phyloP scores from a whole-genome alignment of 1,284 basidiomycete species.

The Apiotrichum montevideense region DNA sequence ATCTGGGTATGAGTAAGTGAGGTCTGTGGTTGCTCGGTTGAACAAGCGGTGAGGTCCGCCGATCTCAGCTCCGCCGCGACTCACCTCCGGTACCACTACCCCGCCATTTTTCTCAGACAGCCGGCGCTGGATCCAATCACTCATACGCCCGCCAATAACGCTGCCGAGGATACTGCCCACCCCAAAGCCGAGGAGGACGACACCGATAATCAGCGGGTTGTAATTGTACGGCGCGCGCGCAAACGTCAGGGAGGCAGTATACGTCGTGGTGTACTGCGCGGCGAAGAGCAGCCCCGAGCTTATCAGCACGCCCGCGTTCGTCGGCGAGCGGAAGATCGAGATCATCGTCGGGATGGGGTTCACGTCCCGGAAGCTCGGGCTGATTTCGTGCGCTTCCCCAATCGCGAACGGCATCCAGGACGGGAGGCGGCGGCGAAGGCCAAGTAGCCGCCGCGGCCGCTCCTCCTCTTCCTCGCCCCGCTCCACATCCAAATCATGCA shows the following conservation, averaged over 20 bases:
- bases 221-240: conserved; percentile 58
- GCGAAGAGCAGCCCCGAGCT: conserved; percentile 67
- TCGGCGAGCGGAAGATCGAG: conserved; percentile 56
- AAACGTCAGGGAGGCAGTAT: conserved; percentile 63
- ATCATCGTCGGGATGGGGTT: conserved; percentile 63
- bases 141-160: conserved; percentile 68
- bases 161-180: conserved; percentile 63
- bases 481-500: neutral
- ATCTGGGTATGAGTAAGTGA: conserved; percentile 48
- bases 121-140: conserved; percentile 58
- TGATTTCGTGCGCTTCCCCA: conserved; percentile 47
- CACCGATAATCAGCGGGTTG: conserved; percentile 63
- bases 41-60: too few species aligned
- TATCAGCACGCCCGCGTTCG: conserved; percentile 62
- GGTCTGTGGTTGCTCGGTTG: too few species aligned
- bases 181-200: conserved; percentile 69
- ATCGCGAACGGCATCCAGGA: neutral
- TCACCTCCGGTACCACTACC: conserved; percentile 55
- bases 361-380: conserved; percentile 61
- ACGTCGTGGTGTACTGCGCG: conserved; percentile 60
- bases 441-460: neutral
- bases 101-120: conserved; percentile 60
- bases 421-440: neutral
- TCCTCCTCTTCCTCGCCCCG: neutral
- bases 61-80: neutral